Conservation (phyloP, 2,329 filamentous ascomycete species). For the Cercospora sp. region DNA sequence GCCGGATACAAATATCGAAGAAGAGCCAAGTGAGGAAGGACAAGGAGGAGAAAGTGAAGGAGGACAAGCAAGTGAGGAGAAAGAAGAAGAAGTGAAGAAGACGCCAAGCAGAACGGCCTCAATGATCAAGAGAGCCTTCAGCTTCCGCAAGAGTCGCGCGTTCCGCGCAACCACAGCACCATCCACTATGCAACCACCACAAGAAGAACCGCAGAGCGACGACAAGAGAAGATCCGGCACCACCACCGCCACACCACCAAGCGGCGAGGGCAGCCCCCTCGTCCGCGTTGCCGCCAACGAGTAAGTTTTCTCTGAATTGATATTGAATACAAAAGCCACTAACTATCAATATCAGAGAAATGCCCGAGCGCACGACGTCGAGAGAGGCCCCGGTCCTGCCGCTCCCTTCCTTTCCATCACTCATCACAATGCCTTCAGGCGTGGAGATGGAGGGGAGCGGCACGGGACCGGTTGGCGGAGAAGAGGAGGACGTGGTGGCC, state of each 20-base stretch:
- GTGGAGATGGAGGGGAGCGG: not conserved
- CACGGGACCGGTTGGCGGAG: not conserved
- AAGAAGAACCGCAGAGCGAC: not conserved
- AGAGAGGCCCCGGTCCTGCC: not conserved
- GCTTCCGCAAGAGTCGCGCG: conserved; percentile 3
- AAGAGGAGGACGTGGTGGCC: not conserved
- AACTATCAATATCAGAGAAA: not conserved
- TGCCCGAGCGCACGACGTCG: not conserved
- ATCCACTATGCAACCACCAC: not conserved
- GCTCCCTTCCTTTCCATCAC: conserved; percentile 7
- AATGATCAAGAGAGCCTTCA: not conserved
- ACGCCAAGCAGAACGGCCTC: not conserved
- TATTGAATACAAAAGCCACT: not conserved
- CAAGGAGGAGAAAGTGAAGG: not conserved
- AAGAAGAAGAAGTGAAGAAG: not conserved
- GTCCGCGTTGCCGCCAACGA: not conserved
- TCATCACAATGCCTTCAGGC: not conserved
- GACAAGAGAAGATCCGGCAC: not conserved
- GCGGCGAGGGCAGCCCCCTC: not conserved
- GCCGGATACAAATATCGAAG: not conserved
- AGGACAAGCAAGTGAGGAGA: not conserved
- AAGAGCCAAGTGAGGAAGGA: not conserved
- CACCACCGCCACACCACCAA: not conserved
- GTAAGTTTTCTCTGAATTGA: not conserved
- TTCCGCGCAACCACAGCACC: not conserved